Conservation (phyloP, 805 yeast species). For the Myxozyma sirexii region DNA sequence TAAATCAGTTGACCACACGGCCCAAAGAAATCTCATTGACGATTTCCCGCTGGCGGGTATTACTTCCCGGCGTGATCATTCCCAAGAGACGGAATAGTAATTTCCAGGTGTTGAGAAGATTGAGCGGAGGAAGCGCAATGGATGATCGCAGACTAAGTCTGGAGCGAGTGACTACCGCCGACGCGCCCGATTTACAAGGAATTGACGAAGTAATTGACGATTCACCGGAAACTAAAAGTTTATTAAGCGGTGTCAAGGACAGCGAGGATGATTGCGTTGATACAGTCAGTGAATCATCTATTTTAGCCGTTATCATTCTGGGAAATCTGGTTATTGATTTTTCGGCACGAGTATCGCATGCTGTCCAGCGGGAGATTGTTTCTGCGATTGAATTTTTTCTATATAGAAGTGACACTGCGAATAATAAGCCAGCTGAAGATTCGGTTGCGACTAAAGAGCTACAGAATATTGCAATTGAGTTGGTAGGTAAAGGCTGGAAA, state of each 20-base stretch:
- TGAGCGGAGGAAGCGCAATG: slow-evolving; percentile 5
- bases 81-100: slow-evolving; percentile 11
- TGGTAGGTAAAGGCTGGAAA: slow-evolving; percentile 29
- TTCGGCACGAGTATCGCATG: slow-evolving; percentile 15
- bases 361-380: slow-evolving; percentile 24
- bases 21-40: slow-evolving; percentile 30
- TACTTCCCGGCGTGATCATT: slow-evolving; percentile 26
- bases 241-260: not conserved
- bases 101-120: not conserved
- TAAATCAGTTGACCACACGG: slow-evolving; percentile 18
- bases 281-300: slow-evolving; percentile 17
- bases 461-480: slow-evolving; percentile 30
- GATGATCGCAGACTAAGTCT: slow-evolving; percentile 11
- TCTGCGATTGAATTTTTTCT: slow-evolving; percentile 21
- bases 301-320: slow-evolving; percentile 24
- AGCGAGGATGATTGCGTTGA: slow-evolving; percentile 15
- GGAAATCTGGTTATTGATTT: slow-evolving; percentile 24
- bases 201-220: slow-evolving; percentile 25
- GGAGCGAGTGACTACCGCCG: slow-evolving; percentile 13
- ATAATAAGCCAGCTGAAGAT: slow-evolving; percentile 7
- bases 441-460: slow-evolving; percentile 6
- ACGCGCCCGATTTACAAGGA: slow-evolving; percentile 5
- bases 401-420: not conserved
- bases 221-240: not conserved
- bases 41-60: slow-evolving; percentile 30